Evolutionary conservation across 768 basidiomycete species (phyloP), one percentile per base, ranked within the genome.

Genomic region (Boletus huronensis): DNA sequence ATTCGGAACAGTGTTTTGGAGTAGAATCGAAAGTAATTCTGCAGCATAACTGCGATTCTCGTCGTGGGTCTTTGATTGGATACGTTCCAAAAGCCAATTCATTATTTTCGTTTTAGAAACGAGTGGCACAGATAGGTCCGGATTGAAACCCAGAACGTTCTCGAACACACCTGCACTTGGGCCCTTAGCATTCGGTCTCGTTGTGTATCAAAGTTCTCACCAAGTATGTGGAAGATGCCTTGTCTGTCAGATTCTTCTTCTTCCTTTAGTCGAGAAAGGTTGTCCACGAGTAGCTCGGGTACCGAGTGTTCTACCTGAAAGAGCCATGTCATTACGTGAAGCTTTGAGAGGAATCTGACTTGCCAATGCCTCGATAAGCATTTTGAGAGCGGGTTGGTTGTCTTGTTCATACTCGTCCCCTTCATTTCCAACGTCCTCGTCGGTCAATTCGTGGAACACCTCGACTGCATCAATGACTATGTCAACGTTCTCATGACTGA

Each of bases 381-480:
- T 76, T 64, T 87, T 90, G 64, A 94, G 70, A 6, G 87, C 84
- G 25, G 82, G 83, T 57, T 85, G 84, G 21, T 79, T 73, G 28
- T 76, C 77, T 52, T 81, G 79, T 32, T 77, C 82, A 13, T 82
- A 82, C 23, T 87, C 87, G 0, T 87, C 84, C 2, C 67, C 81
- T 62, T 87, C 90, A 45, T 89, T 85, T 5, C 89, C 90, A 2
- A 92, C 91, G 62, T 98, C 96, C 71, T 98, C 97, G 60, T 99
- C 97, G 1, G 94, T 96, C 57, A 98, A 79, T 71, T 99, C 97
- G 63, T 93, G 87, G 6, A 99, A 77, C 19, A 96, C 81, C 66
- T 95, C 91, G 34, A 98, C 85, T 31, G 93, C 88, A 60, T 97
- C 94, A 51, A 98, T 90, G n/a, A 90, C 90, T 56, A 99, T 98